Conservation (phyloP, 805 yeast genomes). For the Myxozyma mucilagina region DNA sequence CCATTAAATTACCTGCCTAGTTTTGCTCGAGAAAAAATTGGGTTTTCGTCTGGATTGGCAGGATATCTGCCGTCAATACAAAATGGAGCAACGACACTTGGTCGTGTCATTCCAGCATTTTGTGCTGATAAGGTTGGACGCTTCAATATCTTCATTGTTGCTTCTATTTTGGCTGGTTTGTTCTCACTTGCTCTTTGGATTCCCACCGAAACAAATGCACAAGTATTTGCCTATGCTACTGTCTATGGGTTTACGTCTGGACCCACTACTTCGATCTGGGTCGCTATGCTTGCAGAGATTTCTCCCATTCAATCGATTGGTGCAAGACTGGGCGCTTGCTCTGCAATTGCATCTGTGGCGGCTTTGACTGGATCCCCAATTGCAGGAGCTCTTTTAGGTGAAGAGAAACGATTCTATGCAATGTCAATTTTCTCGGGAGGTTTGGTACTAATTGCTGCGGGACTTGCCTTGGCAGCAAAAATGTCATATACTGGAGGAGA, state of each 20-base stretch:
- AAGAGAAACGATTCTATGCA: constrained; percentile 21
- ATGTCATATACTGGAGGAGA: background rate
- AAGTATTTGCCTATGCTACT: constrained; percentile 37
- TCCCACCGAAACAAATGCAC: constrained; percentile 49
- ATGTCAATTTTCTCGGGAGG: constrained; percentile 30
- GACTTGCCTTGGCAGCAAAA: background rate
- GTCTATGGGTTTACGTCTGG: constrained; percentile 41
- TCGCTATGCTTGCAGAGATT: constrained; percentile 37
- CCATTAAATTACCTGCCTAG: constrained; percentile 39
- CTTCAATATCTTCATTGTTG: constrained; percentile 52
- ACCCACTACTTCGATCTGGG: constrained; percentile 38
- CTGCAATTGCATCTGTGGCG: constrained; percentile 57
- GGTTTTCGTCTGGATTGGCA: constrained; percentile 25
- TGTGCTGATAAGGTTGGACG: constrained; percentile 52
- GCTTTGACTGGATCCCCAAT: constrained; percentile 38
- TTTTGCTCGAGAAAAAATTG: constrained; percentile 35
- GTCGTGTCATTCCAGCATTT: constrained; percentile 49
- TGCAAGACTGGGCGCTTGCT: constrained; percentile 58
- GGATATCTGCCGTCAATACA: constrained; percentile 36
- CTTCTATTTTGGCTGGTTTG: constrained; percentile 44
- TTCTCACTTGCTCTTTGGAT: constrained; percentile 62
- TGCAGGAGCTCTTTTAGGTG: constrained; percentile 35
- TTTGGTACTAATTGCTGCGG: background rate
- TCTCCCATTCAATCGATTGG: constrained; percentile 37
- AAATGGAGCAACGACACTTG: constrained; percentile 39